Conservation (phyloP, 2,329 filamentous ascomycete species). For the Microsporum ferrugineum region DNA sequence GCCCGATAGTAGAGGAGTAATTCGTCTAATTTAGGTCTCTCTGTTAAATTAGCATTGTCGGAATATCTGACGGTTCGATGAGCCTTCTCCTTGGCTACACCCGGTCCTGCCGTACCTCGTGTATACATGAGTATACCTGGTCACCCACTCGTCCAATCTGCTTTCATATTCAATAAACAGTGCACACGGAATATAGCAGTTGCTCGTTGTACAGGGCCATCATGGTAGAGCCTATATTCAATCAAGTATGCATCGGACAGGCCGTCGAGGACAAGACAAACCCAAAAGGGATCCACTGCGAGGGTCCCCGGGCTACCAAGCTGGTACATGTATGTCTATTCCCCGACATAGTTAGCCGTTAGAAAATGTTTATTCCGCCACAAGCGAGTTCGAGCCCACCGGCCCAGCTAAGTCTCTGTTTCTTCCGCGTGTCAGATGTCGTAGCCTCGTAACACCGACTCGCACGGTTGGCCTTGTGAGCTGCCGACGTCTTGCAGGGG, state of each 20-base stretch:
- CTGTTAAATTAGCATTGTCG: background rate
- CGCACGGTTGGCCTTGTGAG: background rate
- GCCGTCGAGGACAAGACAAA: background rate
- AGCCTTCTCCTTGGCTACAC: background rate
- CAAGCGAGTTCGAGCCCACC: background rate
- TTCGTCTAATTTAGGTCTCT: background rate
- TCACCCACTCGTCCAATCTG: background rate
- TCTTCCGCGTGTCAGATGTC: background rate
- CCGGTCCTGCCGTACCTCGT: background rate
- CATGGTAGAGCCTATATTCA: no score
- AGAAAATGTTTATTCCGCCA: background rate
- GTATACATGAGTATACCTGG: background rate
- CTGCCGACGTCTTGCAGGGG: background rate
- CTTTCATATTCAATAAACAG: background rate
- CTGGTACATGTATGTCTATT: background rate
- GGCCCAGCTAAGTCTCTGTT: background rate
- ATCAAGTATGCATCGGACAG: background rate
- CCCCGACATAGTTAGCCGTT: background rate
- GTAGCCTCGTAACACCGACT: background rate
- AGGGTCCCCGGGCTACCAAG: background rate
- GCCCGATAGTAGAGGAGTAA: background rate
- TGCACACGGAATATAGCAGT: background rate
- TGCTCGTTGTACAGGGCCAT: background rate
- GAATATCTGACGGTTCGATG: background rate
- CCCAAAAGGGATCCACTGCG: background rate